phyloP scores from a whole-genome alignment of 768 basidiomycete species.

The Daedaleopsis sinensis region DNA sequence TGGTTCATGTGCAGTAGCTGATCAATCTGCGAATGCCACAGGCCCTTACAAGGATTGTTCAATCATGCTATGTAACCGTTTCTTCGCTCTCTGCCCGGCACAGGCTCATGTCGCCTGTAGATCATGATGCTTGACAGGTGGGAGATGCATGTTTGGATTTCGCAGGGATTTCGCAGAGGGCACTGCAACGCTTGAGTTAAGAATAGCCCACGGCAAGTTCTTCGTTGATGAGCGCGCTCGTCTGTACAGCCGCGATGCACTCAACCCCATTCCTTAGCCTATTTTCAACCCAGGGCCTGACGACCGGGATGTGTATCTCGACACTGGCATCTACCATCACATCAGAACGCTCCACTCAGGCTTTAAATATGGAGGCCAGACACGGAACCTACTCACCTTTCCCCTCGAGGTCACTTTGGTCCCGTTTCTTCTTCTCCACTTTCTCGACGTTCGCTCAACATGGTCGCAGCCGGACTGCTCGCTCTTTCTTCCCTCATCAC shows the following conservation, averaged over 20 bases:
- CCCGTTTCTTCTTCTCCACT: slow-evolving; percentile 2
- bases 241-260: not conserved
- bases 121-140: not conserved
- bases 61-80: too few species aligned
- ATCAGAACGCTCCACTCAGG: not conserved
- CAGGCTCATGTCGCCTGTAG: not conserved
- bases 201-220: not conserved
- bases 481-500: slow-evolving; percentile 14
- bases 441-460: slow-evolving; percentile 9
- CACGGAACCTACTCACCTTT: not conserved
- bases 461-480: slow-evolving; percentile 22
- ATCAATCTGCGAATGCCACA: too few species aligned
- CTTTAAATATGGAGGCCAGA: not conserved
- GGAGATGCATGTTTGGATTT: not conserved
- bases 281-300: slow-evolving; percentile 11
- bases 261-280: not conserved
- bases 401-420: slow-evolving; percentile 10
- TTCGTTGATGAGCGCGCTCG: not conserved
- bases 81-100: too few species aligned
- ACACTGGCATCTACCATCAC: slow-evolving; percentile 1
- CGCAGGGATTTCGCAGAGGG: not conserved
- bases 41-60: too few species aligned
- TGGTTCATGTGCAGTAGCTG: too few species aligned
- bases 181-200: not conserved
- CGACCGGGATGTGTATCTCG: slow-evolving; percentile 1